A percentile compares a stretch with the other conserved stretches of the same genome.
phyloP scores from a whole-genome alignment of 1,284 basidiomycete genomes.

The Boletellus deceptivus region DNA sequence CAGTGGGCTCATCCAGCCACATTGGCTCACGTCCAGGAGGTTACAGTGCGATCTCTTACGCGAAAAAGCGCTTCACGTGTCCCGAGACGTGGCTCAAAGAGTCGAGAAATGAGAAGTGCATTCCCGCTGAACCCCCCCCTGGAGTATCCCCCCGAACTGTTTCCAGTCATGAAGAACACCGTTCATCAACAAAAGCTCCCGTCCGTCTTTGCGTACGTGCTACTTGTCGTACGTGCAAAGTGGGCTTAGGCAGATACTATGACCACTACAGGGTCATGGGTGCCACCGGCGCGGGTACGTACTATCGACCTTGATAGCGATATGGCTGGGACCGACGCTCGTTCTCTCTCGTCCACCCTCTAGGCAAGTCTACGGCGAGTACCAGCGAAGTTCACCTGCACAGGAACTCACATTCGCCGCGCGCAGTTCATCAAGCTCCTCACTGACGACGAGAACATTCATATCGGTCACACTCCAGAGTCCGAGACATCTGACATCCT shows the following conservation, averaged over 20 bases:
- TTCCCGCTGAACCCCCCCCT: background rate
- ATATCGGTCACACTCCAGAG: background rate
- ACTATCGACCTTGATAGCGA: no score
- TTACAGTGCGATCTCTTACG: background rate
- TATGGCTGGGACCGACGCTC: no score
- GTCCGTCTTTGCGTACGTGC: slow-evolving; percentile 1
- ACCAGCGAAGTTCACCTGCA: background rate
- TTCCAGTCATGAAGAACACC: background rate
- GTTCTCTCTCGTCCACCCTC: no score
- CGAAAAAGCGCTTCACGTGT: background rate
- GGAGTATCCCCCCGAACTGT: background rate
- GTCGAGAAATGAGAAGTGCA: background rate
- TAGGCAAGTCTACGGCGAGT: slow-evolving; percentile 4
- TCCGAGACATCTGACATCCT: slow-evolving; percentile 3
- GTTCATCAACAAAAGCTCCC: no score
- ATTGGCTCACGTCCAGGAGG: background rate
- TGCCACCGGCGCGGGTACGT: background rate
- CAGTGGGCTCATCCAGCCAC: background rate
- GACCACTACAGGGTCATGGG: slow-evolving; percentile 4
- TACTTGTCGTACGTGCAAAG: background rate
- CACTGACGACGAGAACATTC: slow-evolving; percentile 3
- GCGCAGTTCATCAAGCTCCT: slow-evolving; percentile 4
- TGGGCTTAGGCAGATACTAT: background rate
- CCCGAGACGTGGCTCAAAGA: background rate
- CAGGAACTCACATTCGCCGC: background rate